Base-by-base conservation (phyloP, 2,329 filamentous ascomycete genomes). In the Penicillium sp. region DNA sequence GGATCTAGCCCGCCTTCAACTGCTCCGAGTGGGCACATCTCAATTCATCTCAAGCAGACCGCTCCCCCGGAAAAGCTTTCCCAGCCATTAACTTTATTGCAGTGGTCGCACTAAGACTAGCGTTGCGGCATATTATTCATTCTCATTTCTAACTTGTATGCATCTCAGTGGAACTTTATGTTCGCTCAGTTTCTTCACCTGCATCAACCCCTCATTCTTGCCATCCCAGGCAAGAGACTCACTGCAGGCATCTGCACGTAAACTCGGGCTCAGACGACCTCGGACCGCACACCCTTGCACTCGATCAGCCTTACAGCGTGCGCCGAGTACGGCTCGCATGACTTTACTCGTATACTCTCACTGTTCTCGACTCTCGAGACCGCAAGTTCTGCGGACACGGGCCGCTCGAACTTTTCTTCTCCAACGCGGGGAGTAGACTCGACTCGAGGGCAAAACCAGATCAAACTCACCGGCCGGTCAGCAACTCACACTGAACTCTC, bases 61-160 rank as follows among this genome's bases (percentile, higher is more conserved):
- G 35, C 35, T 15, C 9, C 15, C 44, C 19, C 30, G 38, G 21
- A 48, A 56, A 56, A 56, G 41, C 53, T 47, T 56, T 47, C 47
- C 56, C 23, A n/a, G 47, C 56, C 30, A 56, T 47, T 31, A 56
- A 38, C 41, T 21, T 11, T 45, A 26, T 13, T 17, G 13, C 29
- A 56, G 15, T 26, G 26, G 17, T 35, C 17, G 5, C 44, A 11
- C 29, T 26, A 15, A 23, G 19, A 48, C 46, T 23, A 46, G 19
- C 17, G 44, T 11, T 56, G 54, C 38, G 54, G 7, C 19, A 56
- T 56, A 41, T 57, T 57, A 57, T 50, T 50, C 55, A 57, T 49
- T 50, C 30, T 35, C 23, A 57, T 57, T 57, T 47, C 55, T 50
- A 57, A 57, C 21, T n/a, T 38, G 13, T 49, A 57, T 45, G 55